phyloP scores from a whole-genome alignment of 768 basidiomycete genomes.

The Panaeolus cyanescens region DNA sequence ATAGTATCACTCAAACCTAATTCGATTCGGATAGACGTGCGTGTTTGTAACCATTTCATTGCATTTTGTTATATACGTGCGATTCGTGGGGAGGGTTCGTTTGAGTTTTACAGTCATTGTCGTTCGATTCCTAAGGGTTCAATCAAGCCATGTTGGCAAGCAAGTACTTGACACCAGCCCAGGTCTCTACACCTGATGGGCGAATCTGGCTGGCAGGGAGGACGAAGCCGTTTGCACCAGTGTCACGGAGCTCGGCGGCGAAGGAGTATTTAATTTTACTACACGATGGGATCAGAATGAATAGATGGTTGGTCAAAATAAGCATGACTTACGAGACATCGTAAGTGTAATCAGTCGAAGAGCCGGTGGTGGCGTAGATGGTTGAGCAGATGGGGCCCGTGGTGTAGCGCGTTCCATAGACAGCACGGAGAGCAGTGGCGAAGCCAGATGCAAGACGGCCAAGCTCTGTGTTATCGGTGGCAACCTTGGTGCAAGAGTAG shows the following conservation, averaged over 20 bases:
- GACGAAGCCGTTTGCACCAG: constrained; percentile 6
- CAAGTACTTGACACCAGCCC: constrained; percentile 7
- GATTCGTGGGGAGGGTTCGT: no score
- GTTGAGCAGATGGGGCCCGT: constrained; percentile 9
- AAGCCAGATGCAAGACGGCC: constrained; percentile 5
- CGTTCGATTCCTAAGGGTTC: no score
- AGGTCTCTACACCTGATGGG: constrained; percentile 7
- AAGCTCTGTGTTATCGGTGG: constrained; percentile 2
- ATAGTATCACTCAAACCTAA: no score
- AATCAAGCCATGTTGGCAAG: constrained; percentile 1
- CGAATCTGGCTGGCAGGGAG: constrained; percentile 7
- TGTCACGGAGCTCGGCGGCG: constrained; percentile 9
- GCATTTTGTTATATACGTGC: neutral
- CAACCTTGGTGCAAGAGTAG: neutral
- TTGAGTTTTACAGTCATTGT: no score
- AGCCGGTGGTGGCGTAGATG: constrained; percentile 4
- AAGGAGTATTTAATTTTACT: constrained; percentile 8
- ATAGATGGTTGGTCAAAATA: neutral
- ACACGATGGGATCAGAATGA: neutral
- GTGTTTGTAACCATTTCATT: neutral
- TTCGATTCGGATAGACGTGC: no score
- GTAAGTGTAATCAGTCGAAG: constrained; percentile 5
- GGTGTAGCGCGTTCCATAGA: constrained; percentile 5
- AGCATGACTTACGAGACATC: constrained; percentile 5
- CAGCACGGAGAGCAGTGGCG: neutral